phyloP scores from a whole-genome alignment of 1,139 yeast genomes.

The Suhomyces panamericanus region DNA sequence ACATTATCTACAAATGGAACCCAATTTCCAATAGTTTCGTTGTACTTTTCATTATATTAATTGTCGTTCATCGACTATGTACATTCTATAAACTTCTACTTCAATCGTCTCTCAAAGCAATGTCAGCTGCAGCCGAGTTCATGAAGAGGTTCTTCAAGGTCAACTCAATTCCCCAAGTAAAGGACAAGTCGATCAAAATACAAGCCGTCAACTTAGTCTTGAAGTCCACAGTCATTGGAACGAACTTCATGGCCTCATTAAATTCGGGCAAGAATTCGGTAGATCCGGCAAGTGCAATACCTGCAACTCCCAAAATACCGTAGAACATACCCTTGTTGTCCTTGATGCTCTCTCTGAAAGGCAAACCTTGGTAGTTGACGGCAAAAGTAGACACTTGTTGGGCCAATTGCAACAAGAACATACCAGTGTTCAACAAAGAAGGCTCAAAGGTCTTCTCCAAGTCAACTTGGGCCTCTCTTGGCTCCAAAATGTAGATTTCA shows the following conservation, averaged over 20 bases:
- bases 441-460: conserved; percentile 88
- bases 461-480: conserved; percentile 86
- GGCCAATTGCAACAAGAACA: conserved; percentile 88
- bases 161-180: conserved; percentile 78
- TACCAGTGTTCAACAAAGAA: conserved; percentile 91
- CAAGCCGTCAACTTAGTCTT: conserved; percentile 73
- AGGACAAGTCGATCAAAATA: conserved; percentile 72
- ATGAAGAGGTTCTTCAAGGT: conserved; percentile 79
- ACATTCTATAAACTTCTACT: conserved; percentile 7
- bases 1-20: too few relatives aligned
- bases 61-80: conserved; percentile 4
- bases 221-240: conserved; percentile 77
- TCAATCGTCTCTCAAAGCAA: conserved; percentile 54
- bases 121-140: conserved; percentile 92
- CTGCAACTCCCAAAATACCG: conserved; percentile 90
- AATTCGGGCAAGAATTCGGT: conserved; percentile 95
- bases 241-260: conserved; percentile 88
- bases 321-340: conserved; percentile 97
- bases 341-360: conserved; percentile 87
- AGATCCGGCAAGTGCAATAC: conserved; percentile 84
- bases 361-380: conserved; percentile 95
- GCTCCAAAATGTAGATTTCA: conserved; percentile 84
- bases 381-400: conserved; percentile 98
- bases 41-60: neutral
- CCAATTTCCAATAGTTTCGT: neutral